Evolutionary conservation across 805 yeast species (phyloP).

Genomic region (Yarrowia bubula): DNA sequence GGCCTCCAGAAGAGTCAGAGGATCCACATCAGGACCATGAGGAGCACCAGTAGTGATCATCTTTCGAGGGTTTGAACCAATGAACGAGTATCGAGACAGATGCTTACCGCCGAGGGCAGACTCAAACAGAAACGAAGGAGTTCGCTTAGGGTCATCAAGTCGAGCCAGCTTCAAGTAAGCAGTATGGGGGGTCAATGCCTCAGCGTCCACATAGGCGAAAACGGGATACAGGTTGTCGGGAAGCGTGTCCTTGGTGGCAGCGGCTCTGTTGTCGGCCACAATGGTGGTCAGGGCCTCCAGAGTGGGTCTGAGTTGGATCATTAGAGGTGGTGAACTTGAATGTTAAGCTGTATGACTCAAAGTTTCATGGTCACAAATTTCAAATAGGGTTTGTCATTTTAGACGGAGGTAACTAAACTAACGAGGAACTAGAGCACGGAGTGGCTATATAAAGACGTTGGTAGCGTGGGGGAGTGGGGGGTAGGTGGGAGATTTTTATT

Average conservation of each 20-base stretch:
- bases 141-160: constrained; percentile 45
- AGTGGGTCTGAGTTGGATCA: constrained; percentile 26
- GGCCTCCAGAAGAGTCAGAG: constrained; percentile 67
- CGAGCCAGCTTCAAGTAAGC: constrained; percentile 83
- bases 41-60: constrained; percentile 79
- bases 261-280: constrained; percentile 8
- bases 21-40: constrained; percentile 67
- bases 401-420: too few relatives aligned
- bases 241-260: constrained; percentile 3
- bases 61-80: constrained; percentile 83
- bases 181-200: constrained; percentile 80
- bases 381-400: constrained; percentile 5
- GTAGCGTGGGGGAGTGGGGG: not conserved
- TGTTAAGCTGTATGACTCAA: constrained; percentile 12
- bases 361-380: constrained; percentile 21
- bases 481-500: too few relatives aligned
- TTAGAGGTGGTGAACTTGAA: not conserved
- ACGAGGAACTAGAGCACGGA: too few relatives aligned
- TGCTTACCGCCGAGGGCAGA: constrained; percentile 87
- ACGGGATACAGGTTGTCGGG: constrained; percentile 71
- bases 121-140: constrained; percentile 72
- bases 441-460: not conserved
- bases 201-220: constrained; percentile 68
- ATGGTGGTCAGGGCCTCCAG: constrained; percentile 19
- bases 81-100: constrained; percentile 84